A percentile compares a stretch with the other conserved stretches of the same genome.
These are phyloP conservation scores for Boletellus sp. DNA, from an alignment of 768 basidiomycete genomes.

Conservation along the genomic window DNA sequence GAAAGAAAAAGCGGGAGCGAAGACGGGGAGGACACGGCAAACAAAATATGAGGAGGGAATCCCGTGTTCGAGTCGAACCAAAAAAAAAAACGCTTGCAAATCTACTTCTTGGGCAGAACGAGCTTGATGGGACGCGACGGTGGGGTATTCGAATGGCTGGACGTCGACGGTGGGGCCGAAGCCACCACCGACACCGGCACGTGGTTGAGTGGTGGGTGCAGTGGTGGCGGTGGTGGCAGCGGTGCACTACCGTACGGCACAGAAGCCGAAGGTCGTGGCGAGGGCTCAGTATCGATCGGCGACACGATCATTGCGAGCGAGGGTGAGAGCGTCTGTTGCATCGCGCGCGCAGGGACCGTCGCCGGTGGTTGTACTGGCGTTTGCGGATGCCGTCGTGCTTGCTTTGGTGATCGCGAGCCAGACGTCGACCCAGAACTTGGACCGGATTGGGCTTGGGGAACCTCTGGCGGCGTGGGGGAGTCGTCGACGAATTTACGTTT, in stretches of 20 bases:
- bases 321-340: conserved; percentile 34
- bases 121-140: conserved; percentile 30
- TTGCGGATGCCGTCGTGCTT: conserved; percentile 32
- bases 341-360: conserved; percentile 26
- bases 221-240: conserved; percentile 11
- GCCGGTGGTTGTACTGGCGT: conserved; percentile 29
- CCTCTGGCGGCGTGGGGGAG: conserved; percentile 26
- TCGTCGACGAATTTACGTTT: conserved; percentile 35
- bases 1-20: neutral
- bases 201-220: too few species aligned
- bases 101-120: conserved; percentile 31
- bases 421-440: conserved; percentile 14
- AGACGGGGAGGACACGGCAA: neutral
- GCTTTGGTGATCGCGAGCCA: conserved; percentile 31
- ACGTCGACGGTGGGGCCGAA: neutral
- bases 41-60: neutral
- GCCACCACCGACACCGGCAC: neutral
- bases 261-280: conserved; percentile 30
- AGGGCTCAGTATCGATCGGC: conserved; percentile 32
- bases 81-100: neutral
- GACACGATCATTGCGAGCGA: conserved; percentile 36
- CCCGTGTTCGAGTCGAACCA: neutral
- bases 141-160: conserved; percentile 26
- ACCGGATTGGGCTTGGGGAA: conserved; percentile 6
- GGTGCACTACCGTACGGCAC: conserved; percentile 16